A percentile compares a stretch with the other conserved stretches of the same genome.
These are phyloP conservation scores for Pythium guiyangense DNA, from an alignment of 352 stramenopile species.

Conservation along the genomic window DNA sequence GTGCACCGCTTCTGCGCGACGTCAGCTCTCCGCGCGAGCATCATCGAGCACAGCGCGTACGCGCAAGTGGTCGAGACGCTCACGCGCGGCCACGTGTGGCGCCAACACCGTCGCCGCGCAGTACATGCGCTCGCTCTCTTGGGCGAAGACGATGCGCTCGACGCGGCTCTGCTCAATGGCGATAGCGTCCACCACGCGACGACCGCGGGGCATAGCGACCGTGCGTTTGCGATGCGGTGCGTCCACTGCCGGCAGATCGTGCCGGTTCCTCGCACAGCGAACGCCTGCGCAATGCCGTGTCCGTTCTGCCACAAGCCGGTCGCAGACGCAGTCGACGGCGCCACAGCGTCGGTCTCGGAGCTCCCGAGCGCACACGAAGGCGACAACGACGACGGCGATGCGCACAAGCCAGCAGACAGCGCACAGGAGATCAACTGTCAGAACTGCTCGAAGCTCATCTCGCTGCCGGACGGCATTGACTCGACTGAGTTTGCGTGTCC, in stretches of 20 bases:
- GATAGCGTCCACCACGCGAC: not conserved
- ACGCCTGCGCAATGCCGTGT: slow-evolving; percentile 29
- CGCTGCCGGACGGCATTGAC: slow-evolving; percentile 37
- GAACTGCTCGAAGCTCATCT: slow-evolving; percentile 51
- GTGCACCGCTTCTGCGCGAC: slow-evolving; percentile 40
- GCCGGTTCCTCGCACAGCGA: slow-evolving; percentile 24
- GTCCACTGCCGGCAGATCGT: slow-evolving; percentile 56
- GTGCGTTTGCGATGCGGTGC: slow-evolving; percentile 35
- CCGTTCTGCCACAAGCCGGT: slow-evolving; percentile 41
- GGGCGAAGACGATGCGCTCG: slow-evolving; percentile 36
- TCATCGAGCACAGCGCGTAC: slow-evolving; percentile 51
- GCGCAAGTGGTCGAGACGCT: slow-evolving; percentile 34
- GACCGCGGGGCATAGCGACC: not conserved
- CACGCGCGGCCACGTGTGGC: slow-evolving; percentile 25
- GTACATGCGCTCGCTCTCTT: slow-evolving; percentile 40
- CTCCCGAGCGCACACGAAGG: slow-evolving; percentile 27
- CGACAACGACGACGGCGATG: slow-evolving; percentile 1
- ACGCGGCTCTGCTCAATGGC: slow-evolving; percentile 14
- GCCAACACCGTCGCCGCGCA: slow-evolving; percentile 29
- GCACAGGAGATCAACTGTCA: slow-evolving; percentile 38
- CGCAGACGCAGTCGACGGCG: slow-evolving; percentile 25
- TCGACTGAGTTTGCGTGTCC: slow-evolving; percentile 58
- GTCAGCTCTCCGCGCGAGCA: slow-evolving; percentile 19
- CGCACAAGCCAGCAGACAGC: slow-evolving; percentile 1
- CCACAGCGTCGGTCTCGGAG: slow-evolving; percentile 20